Evolutionary conservation across 805 yeast species (phyloP).

Genomic region (Danielia oregonensis): DNA sequence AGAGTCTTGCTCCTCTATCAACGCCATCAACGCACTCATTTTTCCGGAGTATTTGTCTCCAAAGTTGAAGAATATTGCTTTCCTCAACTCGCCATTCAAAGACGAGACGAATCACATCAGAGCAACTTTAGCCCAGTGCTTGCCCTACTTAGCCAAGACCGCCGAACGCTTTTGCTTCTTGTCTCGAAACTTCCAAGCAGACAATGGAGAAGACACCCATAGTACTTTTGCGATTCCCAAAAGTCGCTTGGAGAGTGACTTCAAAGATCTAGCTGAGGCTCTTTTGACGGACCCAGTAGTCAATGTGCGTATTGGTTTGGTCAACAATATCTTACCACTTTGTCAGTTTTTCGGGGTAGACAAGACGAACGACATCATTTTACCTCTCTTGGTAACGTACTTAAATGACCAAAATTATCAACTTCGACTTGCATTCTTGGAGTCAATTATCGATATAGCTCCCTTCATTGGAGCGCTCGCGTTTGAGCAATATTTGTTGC

Average conservation of each 20-base stretch:
- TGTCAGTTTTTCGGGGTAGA: conserved; percentile 84
- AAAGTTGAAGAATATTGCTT: conserved; percentile 38
- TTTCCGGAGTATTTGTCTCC: conserved; percentile 85
- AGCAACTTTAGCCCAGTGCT: conserved; percentile 64
- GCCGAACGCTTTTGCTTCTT: conserved; percentile 64
- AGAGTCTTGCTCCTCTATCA: conserved; percentile 56
- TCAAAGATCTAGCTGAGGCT: conserved; percentile 63
- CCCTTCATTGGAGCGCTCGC: conserved; percentile 78
- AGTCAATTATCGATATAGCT: conserved; percentile 68
- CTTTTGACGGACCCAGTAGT: conserved; percentile 68
- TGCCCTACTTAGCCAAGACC: conserved; percentile 67
- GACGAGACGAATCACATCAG: conserved; percentile 36
- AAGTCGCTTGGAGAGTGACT: conserved; percentile 44
- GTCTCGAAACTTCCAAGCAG: conserved; percentile 30
- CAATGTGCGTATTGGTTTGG: conserved; percentile 64
- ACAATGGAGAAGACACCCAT: conserved; percentile 9
- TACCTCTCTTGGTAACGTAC: conserved; percentile 89
- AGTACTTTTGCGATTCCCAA: conserved; percentile 28
- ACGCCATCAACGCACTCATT: conserved; percentile 70
- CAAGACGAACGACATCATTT: conserved; percentile 79
- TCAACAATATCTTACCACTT: conserved; percentile 68
- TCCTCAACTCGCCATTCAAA: conserved; percentile 24
- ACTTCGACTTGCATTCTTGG: conserved; percentile 67
- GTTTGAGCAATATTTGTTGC: conserved; percentile 83
- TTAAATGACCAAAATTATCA: conserved; percentile 73